Evolutionary conservation across 371 early-diverging fungal genomes (phyloP), one percentile per base, ranked within the genome.

Genomic region (Mucor piriformis): DNA sequence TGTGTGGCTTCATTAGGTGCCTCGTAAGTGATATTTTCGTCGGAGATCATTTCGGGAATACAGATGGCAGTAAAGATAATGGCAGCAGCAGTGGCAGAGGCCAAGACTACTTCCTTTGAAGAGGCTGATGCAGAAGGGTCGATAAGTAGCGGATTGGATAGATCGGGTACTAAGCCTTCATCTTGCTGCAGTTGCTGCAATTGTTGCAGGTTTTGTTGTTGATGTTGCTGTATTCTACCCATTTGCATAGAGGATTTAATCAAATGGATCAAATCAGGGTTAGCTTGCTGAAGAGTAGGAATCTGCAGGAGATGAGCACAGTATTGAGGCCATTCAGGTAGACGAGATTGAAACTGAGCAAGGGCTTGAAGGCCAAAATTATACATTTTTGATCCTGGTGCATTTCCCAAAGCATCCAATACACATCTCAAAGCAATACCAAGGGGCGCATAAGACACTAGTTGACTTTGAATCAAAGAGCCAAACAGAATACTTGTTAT

Each of bases 401-500:
- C 84, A 48, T 90, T 89, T 11, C 90, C 85, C 47, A 97, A 77
- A 0, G 95, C 90, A 51, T 94, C 93, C 23, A 96, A 71, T 0
- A 97, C 88, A 64, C 86, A 91, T 7, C 91, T 87, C 13, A 98
- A 73, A 6, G 95, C 93, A 16, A 88, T 80, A 16, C 90, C 91
- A 27, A 95, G 81, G 13, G 87, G 84, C 15, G 81, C 77, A 32
- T 85, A 84, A 0, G 91, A 81, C 12, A 95, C 87, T 32, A 96
- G 73, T 33, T 91, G 93, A 57, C 90, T 83, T 59, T 93, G 93
- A 20, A 98, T 88, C 58, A 97, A 66, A 3, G 86, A 76, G 5
- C 98, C 98, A 72, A 98, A 94, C 33, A 98, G 79, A 23, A 85
- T 83, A 52, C 91, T 90, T 0, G 98, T 95, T 24, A 95, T 86